phyloP scores from a whole-genome alignment of 108 stramenopile genomes.

The Nitzschia inconspicua region DNA sequence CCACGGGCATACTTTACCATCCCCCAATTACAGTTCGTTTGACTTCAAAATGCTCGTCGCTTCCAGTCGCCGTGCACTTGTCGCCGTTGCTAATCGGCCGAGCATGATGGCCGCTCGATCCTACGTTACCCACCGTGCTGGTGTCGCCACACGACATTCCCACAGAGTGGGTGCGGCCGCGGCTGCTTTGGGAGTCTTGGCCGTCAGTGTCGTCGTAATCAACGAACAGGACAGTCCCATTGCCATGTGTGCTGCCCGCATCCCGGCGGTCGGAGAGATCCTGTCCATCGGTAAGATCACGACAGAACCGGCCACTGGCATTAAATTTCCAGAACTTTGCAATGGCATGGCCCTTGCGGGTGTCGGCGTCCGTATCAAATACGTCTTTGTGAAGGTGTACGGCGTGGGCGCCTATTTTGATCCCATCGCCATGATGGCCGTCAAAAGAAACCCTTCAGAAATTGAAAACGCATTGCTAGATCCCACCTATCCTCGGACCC shows the following conservation, averaged over 20 bases:
- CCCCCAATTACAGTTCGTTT: too few relatives aligned
- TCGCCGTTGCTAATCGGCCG: background rate
- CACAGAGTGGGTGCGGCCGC: too few relatives aligned
- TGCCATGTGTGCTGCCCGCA: constrained; percentile 7
- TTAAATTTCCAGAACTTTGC: constrained; percentile 73
- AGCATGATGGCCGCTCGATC: too few relatives aligned
- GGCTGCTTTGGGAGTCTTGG: background rate
- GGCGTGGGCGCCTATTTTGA: constrained; percentile 86
- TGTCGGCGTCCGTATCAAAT: constrained; percentile 83
- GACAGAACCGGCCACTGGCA: constrained; percentile 73
- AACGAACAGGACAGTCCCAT: background rate
- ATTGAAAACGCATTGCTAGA: constrained; percentile 70
- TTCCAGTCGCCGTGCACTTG: constrained; percentile 1
- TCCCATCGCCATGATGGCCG: constrained; percentile 67
- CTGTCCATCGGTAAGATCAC: constrained; percentile 52
- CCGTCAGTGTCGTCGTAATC: background rate
- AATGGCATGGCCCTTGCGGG: constrained; percentile 77
- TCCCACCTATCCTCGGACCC: constrained; percentile 79
- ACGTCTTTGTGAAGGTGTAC: constrained; percentile 88
- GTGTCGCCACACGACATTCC: too few relatives aligned
- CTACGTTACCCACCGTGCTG: too few relatives aligned
- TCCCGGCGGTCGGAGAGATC: constrained; percentile 51
- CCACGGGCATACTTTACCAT: too few relatives aligned
- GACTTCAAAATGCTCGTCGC: constrained; percentile 10
- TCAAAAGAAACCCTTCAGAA: constrained; percentile 50